phyloP scores from a whole-genome alignment of 73 alveolate species.

The Paramecium pentaurelia region DNA sequence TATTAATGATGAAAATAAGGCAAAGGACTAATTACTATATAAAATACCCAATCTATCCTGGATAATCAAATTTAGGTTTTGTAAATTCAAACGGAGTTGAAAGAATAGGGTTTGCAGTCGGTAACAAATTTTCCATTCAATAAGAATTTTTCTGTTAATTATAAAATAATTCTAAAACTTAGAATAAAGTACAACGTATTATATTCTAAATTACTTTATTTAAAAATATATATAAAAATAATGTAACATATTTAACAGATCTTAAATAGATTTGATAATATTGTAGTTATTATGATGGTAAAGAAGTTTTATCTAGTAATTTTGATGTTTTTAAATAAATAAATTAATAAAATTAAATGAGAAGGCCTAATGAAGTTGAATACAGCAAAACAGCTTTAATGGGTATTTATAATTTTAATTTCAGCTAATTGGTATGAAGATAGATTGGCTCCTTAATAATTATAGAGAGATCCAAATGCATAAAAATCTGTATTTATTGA shows the following conservation, averaged over 20 bases:
- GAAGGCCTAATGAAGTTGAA: slow-evolving; percentile 43
- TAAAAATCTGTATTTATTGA: neutral
- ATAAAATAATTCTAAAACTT: neutral
- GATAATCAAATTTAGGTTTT: slow-evolving; percentile 5
- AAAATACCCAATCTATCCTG: neutral
- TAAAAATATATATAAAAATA: neutral
- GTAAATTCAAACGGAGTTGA: neutral
- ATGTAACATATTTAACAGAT: neutral
- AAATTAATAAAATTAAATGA: neutral
- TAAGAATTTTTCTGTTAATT: slow-evolving; percentile 15
- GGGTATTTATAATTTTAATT: neutral
- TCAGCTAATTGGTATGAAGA: slow-evolving; percentile 49
- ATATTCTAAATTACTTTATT: neutral
- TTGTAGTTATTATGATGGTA: neutral
- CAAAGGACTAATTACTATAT: neutral
- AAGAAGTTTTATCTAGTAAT: neutral
- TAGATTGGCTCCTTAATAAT: slow-evolving; percentile 25
- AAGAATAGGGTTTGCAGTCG: slow-evolving; percentile 31
- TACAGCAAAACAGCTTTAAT: neutral
- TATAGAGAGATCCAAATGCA: slow-evolving; percentile 33
- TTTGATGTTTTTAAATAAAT: neutral
- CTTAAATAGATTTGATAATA: neutral
- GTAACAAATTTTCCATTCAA: neutral
- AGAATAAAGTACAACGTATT: neutral
- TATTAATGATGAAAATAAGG: neutral